These are phyloP conservation scores for Talaromyces albobiverticillius DNA, from an alignment of 2,329 filamentous ascomycete species.

Conservation along the genomic window DNA sequence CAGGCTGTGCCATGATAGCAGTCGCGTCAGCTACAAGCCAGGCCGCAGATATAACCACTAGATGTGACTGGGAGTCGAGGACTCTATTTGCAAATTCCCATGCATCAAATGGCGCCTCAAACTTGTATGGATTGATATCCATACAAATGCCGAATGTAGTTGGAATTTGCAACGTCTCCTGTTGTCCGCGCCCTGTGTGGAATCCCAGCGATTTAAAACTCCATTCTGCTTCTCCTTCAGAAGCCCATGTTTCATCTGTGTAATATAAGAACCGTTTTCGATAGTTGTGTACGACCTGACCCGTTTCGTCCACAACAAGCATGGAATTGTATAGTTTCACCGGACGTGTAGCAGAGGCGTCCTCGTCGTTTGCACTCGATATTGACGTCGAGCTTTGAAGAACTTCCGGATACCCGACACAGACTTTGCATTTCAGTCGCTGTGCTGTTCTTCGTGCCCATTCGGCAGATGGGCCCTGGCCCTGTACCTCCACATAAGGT, in stretches of 20 bases:
- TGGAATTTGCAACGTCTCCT: slow-evolving; percentile 24
- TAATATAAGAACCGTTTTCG: slow-evolving; percentile 65
- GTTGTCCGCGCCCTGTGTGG: background rate
- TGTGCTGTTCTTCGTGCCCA: slow-evolving; percentile 59
- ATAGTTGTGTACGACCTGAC: slow-evolving; percentile 57
- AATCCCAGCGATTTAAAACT: slow-evolving; percentile 28
- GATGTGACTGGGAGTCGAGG: slow-evolving; percentile 44
- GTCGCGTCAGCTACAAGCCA: slow-evolving; percentile 56
- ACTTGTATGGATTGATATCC: slow-evolving; percentile 62
- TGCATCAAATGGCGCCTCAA: slow-evolving; percentile 55
- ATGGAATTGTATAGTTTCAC: slow-evolving; percentile 56
- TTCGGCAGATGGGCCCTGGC: slow-evolving; percentile 51
- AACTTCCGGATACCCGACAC: slow-evolving; percentile 61
- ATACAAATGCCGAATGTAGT: slow-evolving; percentile 51
- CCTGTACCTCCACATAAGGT: slow-evolving; percentile 59
- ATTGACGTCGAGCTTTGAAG: slow-evolving; percentile 14
- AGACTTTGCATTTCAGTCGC: slow-evolving; percentile 58
- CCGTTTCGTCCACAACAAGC: slow-evolving; percentile 55
- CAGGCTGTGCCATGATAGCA: slow-evolving; percentile 46
- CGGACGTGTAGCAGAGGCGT: background rate
- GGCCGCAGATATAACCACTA: slow-evolving; percentile 62
- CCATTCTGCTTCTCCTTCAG: slow-evolving; percentile 45
- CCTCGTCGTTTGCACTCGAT: background rate
- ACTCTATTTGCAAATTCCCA: slow-evolving; percentile 62
- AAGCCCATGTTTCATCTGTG: slow-evolving; percentile 64